Evolutionary conservation across 495 filamentous ascomycete genomes (phyloP).

Genomic region (Aspergillus olivimuriae): DNA sequence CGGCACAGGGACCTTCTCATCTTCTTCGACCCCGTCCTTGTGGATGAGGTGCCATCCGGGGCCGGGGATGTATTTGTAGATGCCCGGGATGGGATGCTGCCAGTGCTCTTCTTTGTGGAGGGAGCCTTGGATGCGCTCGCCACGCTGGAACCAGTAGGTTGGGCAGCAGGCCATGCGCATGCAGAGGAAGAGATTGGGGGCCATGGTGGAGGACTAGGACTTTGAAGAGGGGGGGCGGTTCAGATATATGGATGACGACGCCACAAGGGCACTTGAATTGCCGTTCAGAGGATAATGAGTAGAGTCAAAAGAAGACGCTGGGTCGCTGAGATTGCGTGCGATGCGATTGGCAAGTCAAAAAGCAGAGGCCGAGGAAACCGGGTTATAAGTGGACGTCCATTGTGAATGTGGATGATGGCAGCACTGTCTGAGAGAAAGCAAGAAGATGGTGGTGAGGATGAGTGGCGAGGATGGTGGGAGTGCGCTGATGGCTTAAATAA

Average conservation of each 20-base stretch:
- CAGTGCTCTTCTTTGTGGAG: constrained; percentile 39
- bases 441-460: too few species aligned
- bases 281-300: constrained; percentile 17
- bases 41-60: constrained; percentile 40
- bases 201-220: constrained; percentile 20
- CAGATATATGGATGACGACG: neutral
- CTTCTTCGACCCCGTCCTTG: constrained; percentile 29
- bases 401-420: constrained; percentile 18
- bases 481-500: too few species aligned
- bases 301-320: constrained; percentile 13
- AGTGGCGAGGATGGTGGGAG: too few species aligned
- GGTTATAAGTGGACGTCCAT: constrained; percentile 37
- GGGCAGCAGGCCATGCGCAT: constrained; percentile 36
- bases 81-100: constrained; percentile 39
- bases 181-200: constrained; percentile 43
- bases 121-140: constrained; percentile 31
- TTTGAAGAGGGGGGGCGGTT: constrained; percentile 5
- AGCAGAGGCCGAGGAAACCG: constrained; percentile 7
- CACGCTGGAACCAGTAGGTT: constrained; percentile 38
- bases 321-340: too few species aligned
- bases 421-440: constrained; percentile 4
- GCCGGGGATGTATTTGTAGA: constrained; percentile 38
- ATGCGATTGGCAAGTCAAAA: too few species aligned
- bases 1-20: constrained; percentile 34
- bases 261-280: constrained; percentile 10